A percentile compares a stretch with the other conserved stretches of the same genome.
Evolutionary conservation across 352 stramenopile genomes (phyloP).

Genomic region (Thraustochytrium sp.): DNA sequence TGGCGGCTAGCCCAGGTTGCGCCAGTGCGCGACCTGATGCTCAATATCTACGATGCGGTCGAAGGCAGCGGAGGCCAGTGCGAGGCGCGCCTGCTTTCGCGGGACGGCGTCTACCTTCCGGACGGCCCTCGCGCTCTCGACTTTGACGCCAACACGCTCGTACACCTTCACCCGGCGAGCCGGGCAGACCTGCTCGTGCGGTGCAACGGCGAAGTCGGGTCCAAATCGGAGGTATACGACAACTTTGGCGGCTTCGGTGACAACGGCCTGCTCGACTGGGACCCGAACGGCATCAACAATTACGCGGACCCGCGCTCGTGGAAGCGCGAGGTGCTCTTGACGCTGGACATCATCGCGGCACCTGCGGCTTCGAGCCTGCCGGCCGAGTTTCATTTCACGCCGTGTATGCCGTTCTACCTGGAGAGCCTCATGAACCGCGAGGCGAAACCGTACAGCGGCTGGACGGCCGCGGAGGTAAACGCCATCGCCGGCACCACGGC

Average conservation of each 20-base stretch:
- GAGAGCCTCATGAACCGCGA: neutral
- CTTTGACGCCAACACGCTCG: neutral
- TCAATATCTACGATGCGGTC: slow-evolving; percentile 10
- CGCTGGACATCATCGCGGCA: neutral
- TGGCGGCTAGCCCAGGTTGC: slow-evolving; percentile 17
- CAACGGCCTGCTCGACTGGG: neutral
- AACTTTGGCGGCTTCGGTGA: slow-evolving; percentile 26
- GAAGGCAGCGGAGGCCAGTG: neutral
- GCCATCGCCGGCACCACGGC: neutral
- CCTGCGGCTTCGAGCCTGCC: neutral
- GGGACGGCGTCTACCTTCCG: slow-evolving; percentile 36
- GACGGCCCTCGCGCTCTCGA: slow-evolving; percentile 18
- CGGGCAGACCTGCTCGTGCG: slow-evolving; percentile 26
- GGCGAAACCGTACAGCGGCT: neutral
- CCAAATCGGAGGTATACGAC: slow-evolving; percentile 14
- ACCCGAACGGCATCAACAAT: neutral
- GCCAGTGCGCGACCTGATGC: slow-evolving; percentile 8
- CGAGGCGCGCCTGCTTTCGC: neutral
- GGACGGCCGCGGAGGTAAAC: neutral
- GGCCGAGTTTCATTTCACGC: neutral
- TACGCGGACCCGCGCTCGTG: neutral
- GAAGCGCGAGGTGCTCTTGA: slow-evolving; percentile 1
- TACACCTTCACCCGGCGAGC: slow-evolving; percentile 36
- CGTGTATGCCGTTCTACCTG: slow-evolving; percentile 40
- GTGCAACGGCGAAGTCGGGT: neutral